These are phyloP conservation scores for Diutina rugosa DNA, from an alignment of 1,139 yeast genomes.

Conservation along the genomic window DNA sequence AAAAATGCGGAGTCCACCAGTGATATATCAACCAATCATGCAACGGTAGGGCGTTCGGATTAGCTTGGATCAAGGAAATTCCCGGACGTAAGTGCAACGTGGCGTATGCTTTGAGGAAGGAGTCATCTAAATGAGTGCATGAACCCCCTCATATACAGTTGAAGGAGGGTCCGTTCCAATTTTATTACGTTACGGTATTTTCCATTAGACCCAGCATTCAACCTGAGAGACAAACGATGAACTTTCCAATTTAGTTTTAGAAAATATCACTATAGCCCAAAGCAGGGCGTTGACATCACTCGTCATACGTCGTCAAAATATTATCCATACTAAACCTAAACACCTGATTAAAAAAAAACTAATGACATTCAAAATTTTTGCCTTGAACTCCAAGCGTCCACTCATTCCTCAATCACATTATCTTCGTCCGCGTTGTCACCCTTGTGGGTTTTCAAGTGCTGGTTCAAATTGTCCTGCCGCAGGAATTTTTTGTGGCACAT, in stretches of 20 bases:
- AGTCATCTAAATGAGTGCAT: too few species aligned
- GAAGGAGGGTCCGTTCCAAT: too few species aligned
- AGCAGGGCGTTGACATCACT: neutral
- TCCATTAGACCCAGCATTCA: neutral
- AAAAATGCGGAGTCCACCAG: too few species aligned
- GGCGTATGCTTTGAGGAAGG: too few species aligned
- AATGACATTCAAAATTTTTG: neutral
- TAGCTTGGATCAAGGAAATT: too few species aligned
- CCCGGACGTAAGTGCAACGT: too few species aligned
- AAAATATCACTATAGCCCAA: neutral
- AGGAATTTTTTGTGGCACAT: slow-evolving; percentile 64
- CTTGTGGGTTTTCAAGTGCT: slow-evolving; percentile 58
- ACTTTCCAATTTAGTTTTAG: neutral
- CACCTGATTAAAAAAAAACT: neutral
- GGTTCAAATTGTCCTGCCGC: slow-evolving; percentile 62
- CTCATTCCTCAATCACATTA: neutral
- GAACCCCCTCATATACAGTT: too few species aligned
- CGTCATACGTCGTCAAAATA: neutral
- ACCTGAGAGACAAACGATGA: neutral
- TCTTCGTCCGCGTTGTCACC: neutral
- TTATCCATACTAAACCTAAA: neutral
- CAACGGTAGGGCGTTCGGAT: too few species aligned
- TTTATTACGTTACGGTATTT: too few species aligned
- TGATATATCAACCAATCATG: too few species aligned
- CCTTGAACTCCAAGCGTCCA: neutral